Evolutionary conservation across 75 land plant genomes (phyloP), one percentile per base, ranked within the genome.

Genomic region (Picea sitchensis): DNA sequence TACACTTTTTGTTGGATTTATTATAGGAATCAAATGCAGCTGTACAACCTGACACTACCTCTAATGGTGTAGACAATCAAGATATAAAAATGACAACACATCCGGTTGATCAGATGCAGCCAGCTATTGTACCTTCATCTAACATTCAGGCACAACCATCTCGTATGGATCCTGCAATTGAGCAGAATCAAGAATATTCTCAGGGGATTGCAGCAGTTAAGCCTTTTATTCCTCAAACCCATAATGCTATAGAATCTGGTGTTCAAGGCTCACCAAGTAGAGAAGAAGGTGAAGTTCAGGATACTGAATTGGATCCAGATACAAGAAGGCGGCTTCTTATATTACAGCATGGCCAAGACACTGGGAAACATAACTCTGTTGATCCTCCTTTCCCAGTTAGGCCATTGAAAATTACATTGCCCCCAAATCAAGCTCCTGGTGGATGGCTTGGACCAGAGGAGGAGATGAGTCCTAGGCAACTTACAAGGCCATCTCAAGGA

Each of bases 251-350:
- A 61, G 82, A 81, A 63, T 62, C 82, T 34, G 58, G 61, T 81
- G 58, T 75, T 61, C 82, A 81, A 61, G 51, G 79, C 31, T 86
- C 87, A 15, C 86, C 86, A 38, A 69, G 68, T 44, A 59, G 87
- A 77, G 87, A 85, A 76, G 89, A 86, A 76, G 88, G 89, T 76
- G 89, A 87, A 75, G 89, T 85, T 1, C 89, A 84, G 20, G 89
- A 87, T 51, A 79, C 88, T 58, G 89, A 85, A 57, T 38, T 87
- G 69, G 89, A 87, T 79, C 89, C 89, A 9, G 89, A 87, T 77
- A 87, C 89, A 76, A 87, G 89, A 78, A 82, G 89, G 60, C 80
- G 89, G 59, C 75, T 87, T 60, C 81, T 87, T 30, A 87, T 87
- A 67, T 59, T 87, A 73, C 89, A 87, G 68, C 89, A 87, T 82